Percentiles rank a stretch among this genome's conserved stretches.
phyloP scores from a whole-genome alignment of 2,329 filamentous ascomycete species.

The Thielaviopsis punctulata region DNA sequence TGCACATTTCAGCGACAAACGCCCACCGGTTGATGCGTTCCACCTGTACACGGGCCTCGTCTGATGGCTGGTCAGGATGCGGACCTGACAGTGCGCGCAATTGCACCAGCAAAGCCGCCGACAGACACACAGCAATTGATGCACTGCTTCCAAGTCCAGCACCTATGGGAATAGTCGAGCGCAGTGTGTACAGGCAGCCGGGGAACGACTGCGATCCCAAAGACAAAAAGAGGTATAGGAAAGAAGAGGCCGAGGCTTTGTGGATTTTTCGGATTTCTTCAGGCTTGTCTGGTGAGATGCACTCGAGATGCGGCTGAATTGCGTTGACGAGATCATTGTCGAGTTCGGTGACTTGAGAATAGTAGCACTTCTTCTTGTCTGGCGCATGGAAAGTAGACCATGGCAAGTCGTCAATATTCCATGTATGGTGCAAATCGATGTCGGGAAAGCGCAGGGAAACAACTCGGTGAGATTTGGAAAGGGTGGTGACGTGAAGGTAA shows the following conservation, averaged over 20 bases:
- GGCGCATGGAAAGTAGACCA: conserved; percentile 69
- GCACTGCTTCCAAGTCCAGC: conserved; percentile 85
- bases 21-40: conserved; percentile 97
- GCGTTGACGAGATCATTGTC: conserved; percentile 69
- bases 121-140: conserved; percentile 81
- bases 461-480: conserved; percentile 80
- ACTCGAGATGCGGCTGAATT: conserved; percentile 59
- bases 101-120: conserved; percentile 70
- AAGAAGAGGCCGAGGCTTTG: conserved; percentile 62
- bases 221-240: conserved; percentile 85
- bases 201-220: conserved; percentile 64
- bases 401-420: conserved; percentile 83
- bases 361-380: conserved; percentile 86
- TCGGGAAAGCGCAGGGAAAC: conserved; percentile 83
- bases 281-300: conserved; percentile 48
- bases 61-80: conserved; percentile 73
- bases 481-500: conserved; percentile 85
- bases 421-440: conserved; percentile 75
- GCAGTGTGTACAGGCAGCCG: conserved; percentile 73
- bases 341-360: conserved; percentile 68
- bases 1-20: conserved; percentile 91
- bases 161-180: conserved; percentile 84
- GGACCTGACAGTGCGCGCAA: conserved; percentile 77
- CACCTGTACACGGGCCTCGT: conserved; percentile 77
- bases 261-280: conserved; percentile 70